These are phyloP conservation scores for Porodaedalea pini DNA, from an alignment of 1,284 basidiomycete genomes.

Conservation along the genomic window DNA sequence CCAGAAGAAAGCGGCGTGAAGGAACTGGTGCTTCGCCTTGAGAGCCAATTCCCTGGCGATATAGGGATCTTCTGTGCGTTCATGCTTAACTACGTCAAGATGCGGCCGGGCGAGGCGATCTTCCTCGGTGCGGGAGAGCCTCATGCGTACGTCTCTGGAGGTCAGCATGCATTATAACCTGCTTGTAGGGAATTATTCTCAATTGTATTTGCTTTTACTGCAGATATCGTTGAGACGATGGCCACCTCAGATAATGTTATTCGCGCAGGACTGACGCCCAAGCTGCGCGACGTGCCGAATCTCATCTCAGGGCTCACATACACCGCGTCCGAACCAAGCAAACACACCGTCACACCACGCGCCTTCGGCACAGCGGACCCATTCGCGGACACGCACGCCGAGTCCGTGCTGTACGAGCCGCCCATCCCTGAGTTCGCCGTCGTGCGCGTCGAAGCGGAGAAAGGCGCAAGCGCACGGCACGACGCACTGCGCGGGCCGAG, in stretches of 20 bases:
- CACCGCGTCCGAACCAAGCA: constrained; percentile 59
- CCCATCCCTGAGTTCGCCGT: constrained; percentile 95
- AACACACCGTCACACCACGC: constrained; percentile 66
- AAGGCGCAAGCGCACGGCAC: constrained; percentile 48
- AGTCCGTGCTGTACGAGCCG: constrained; percentile 78
- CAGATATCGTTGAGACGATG: constrained; percentile 98
- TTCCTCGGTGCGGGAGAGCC: constrained; percentile 96
- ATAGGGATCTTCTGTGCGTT: constrained; percentile 95
- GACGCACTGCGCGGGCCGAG: constrained; percentile 77
- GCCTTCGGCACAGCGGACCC: constrained; percentile 38
- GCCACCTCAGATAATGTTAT: constrained; percentile 99
- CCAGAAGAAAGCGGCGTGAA: constrained; percentile 46
- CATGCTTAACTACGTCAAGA: constrained; percentile 81
- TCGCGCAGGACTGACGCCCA: constrained; percentile 95
- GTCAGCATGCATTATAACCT: constrained; percentile 39
- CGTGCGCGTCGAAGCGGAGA: constrained; percentile 45
- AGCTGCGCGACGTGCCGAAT: constrained; percentile 90
- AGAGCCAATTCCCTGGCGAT: constrained; percentile 87
- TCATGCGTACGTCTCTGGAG: constrained; percentile 93
- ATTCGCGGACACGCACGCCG: constrained; percentile 23
- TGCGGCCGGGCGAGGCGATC: constrained; percentile 85
- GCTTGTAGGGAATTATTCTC: neutral
- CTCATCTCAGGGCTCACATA: constrained; percentile 90
- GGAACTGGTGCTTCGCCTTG: constrained; percentile 69
- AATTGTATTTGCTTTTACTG: neutral